Base-by-base conservation (phyloP, 192 early-diverging fungal species). In the Tieghemiomyces parasiticus region DNA sequence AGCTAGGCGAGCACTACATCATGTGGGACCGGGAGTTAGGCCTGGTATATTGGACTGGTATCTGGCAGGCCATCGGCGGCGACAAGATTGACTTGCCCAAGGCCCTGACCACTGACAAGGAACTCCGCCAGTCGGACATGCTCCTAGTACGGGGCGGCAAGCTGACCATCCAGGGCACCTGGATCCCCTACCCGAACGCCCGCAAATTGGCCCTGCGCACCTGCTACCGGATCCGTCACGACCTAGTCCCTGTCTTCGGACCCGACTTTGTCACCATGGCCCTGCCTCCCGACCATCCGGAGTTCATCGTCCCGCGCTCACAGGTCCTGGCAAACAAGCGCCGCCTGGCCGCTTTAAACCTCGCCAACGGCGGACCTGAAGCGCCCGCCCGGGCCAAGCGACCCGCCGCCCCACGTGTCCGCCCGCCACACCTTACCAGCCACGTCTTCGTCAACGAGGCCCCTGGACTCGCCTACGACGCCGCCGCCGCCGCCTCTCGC, bases 21-120 rank as follows among this genome's bases (percentile, higher is more conserved):
- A 56, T 56, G 54, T 56, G 54, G 54, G 54, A 56, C 34, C 54
- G 54, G 10, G 54, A 56, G 16, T 34, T 56, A 2, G 54, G 54
- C 32, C 24, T 56, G 31, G 54, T 56, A 9, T 56, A 56, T 31
- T 56, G 54, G 54, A 56, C 54, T 16, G 54, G 54, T 1, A 56
- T 56, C 34, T 56, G 54, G 54, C 54, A 56, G 32, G 54, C 54
- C 32, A 56, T 56, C 14, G 54, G 54, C 19, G 54, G 54, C 20
- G 54, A 56, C 32, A 56, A 56, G 33, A 56, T 56, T 24, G 54
- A 56, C 24, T 29, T 56, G 4, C 54, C 54, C 54, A 56, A 56
- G 54, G 54, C 31, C 0, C 54, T 56, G 3, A 56, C 14, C 31
- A 56, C 54, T 29, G 54, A 56, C 31, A 56, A 56, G 31, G 54